Percentiles rank a stretch among this genome's conserved stretches.
phyloP scores from a whole-genome alignment of 1,139 yeast genomes.

The Candida sanyaensis region DNA sequence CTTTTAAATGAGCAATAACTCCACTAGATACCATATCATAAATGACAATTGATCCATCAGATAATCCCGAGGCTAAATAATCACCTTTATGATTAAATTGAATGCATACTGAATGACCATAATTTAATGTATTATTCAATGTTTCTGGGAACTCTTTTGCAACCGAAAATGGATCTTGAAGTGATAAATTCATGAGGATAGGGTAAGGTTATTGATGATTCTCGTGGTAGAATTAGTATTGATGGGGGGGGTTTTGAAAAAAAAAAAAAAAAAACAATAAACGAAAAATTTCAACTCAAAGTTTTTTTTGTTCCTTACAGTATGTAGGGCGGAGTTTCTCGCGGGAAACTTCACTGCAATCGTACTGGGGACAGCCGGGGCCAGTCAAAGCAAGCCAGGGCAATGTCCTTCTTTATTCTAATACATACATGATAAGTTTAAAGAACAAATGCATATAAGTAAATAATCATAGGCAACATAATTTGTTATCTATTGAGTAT shows the following conservation, averaged over 20 bases:
- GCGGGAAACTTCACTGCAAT: too few relatives aligned
- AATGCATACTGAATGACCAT: constrained; percentile 75
- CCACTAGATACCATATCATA: constrained; percentile 67
- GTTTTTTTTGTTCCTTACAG: too few relatives aligned
- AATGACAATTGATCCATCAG: constrained; percentile 76
- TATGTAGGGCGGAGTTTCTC: too few relatives aligned
- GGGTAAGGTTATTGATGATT: background rate
- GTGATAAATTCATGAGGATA: constrained; percentile 70
- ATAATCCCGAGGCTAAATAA: constrained; percentile 82
- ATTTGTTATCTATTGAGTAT: too few relatives aligned
- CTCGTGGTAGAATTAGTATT: background rate
- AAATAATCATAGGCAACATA: too few relatives aligned
- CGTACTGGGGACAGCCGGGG: too few relatives aligned
- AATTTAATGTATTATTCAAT: constrained; percentile 60
- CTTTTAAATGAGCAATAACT: constrained; percentile 53
- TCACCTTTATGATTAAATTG: constrained; percentile 79
- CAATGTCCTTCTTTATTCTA: too few relatives aligned
- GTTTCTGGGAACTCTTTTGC: constrained; percentile 93
- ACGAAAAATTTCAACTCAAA: too few relatives aligned
- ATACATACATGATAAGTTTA: too few relatives aligned
- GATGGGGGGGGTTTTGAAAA: background rate
- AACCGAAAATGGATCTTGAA: constrained; percentile 89
- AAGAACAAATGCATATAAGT: too few relatives aligned
- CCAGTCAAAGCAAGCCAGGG: too few relatives aligned
- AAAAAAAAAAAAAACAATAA: too few relatives aligned